These are phyloP conservation scores for Cornus florida DNA, from an alignment of 148 eudicot genomes.

Conservation along the genomic window DNA sequence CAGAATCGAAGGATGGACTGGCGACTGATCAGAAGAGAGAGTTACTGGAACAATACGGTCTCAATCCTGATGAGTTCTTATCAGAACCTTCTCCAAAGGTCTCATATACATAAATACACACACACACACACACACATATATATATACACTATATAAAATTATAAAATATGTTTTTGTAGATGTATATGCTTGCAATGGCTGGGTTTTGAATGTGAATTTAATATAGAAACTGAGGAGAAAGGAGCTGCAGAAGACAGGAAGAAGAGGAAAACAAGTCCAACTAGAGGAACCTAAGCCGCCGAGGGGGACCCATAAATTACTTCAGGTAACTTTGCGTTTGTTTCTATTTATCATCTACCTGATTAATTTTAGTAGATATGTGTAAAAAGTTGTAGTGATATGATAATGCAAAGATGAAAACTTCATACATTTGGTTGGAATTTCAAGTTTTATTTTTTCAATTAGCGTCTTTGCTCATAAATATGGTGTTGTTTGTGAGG, in stretches of 20 bases:
- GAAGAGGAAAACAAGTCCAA: slow-evolving; percentile 33
- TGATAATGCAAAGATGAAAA: neutral
- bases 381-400: neutral
- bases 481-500: too few relatives aligned
- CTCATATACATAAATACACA: neutral
- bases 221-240: slow-evolving; percentile 53
- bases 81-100: slow-evolving; percentile 69
- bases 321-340: slow-evolving; percentile 45
- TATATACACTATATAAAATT: too few relatives aligned
- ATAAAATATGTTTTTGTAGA: too few relatives aligned
- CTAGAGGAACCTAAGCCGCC: slow-evolving; percentile 43
- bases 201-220: slow-evolving; percentile 6
- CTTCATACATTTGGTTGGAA: neutral
- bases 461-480: too few relatives aligned
- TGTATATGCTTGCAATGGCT: neutral
- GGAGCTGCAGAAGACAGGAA: slow-evolving; percentile 33
- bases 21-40: slow-evolving; percentile 43
- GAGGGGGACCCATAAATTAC: slow-evolving; percentile 78
- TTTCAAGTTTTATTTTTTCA: neutral
- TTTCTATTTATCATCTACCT: too few relatives aligned
- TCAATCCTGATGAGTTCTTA: slow-evolving; percentile 64
- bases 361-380: too few relatives aligned
- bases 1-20: slow-evolving; percentile 45
- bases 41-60: slow-evolving; percentile 64
- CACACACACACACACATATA: too few relatives aligned